Evolutionary conservation across 2,329 filamentous ascomycete genomes (phyloP), one percentile per base, ranked within the genome.

Genomic region (Verruconis gallopava): DNA sequence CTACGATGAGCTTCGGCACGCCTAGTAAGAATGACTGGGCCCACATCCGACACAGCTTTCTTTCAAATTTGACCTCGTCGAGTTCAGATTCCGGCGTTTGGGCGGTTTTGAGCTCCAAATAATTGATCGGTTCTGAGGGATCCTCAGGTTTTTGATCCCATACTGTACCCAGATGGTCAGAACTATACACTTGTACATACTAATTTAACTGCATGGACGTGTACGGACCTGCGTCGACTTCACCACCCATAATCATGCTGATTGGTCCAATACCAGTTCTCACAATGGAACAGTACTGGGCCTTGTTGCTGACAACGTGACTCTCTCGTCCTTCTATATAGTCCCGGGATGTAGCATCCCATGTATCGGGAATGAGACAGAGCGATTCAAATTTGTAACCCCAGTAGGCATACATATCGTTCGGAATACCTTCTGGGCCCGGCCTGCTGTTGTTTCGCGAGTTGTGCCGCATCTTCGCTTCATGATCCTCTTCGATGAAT

Each of bases 301-400:
- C 81, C 54, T 86, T 77, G 58, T 96, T 98, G 58, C 80, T 88
- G 38, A 95, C 88, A 5, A 79, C 54, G 42, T 81, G 68, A 2
- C 75, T 59, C 34, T 82, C 76, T 20, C 91, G 77, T 43, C 63
- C 66, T 56, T 94, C 88, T 48, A 98, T 95, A 45, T 79, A 76
- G 1, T 83, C 79, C 43, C 84, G 75, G 1, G 77, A 66, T 0
- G 76, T 80, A 44, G 81, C 73, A 42, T 72, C 77, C 78, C 88
- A 95, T 1, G 80, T 73, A 2, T 70, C 64, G 2, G 84, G 79
- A 3, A 96, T 64, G 2, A 91, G 79, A 4, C 79, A 77, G 2
- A 98, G 62, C 0, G 85, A 82, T 61, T 98, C 91, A 53, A 98
- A 98, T 58, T 98, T 98, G 66, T 98, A 98, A 25, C 84, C 89